Evolutionary conservation across 495 filamentous ascomycete species (phyloP), one percentile per base, ranked within the genome.

Genomic region (Podospora australis): DNA sequence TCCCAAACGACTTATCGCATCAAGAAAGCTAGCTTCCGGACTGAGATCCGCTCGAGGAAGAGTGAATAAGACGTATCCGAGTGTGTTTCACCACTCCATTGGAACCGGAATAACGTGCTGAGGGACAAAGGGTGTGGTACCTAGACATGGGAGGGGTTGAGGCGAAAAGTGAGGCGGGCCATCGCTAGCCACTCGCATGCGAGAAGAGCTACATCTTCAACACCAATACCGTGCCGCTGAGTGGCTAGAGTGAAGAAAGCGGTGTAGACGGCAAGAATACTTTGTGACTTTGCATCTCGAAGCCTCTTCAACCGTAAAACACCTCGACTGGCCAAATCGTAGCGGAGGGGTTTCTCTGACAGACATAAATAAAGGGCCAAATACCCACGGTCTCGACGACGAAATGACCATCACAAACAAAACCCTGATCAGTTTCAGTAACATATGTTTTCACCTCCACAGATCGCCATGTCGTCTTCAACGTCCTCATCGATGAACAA

Each of bases 401-500:
- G 14, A 36, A n/a, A 23, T 43, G 9, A 20, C 17, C n/a, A n/a
- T n/a, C n/a, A n/a, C n/a, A n/a, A n/a, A 22, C 21, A 19, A 28
- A 43, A 34, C 21, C 36, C 28, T 28, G 35, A 48, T 34, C 50
- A 13, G 41, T 46, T 41, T 28, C 14, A 48, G 13, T 20, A 17
- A 28, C n/a, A 44, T 14, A 26, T 20, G 16, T 4, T 25, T n/a
- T 20, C 17, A 21, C 39, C 30, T 13, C 30, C 20, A 21, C 14
- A 11, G 10, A 13, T 32, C 38, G 69, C 49, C 39, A 72, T 72
- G 66, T 64, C 68, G 40, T 59, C 53, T 14, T 68, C 68, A 36
- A 57, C 57, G 14, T 65, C 67, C 10, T 46, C 56, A 39, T 49
- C 64, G 39, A 71, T 75, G 68, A 78, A 77, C 59, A 67, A 60